A percentile compares a stretch with the other conserved stretches of the same genome.
phyloP scores from a whole-genome alignment of 1,139 yeast species.

The Candida sp. region DNA sequence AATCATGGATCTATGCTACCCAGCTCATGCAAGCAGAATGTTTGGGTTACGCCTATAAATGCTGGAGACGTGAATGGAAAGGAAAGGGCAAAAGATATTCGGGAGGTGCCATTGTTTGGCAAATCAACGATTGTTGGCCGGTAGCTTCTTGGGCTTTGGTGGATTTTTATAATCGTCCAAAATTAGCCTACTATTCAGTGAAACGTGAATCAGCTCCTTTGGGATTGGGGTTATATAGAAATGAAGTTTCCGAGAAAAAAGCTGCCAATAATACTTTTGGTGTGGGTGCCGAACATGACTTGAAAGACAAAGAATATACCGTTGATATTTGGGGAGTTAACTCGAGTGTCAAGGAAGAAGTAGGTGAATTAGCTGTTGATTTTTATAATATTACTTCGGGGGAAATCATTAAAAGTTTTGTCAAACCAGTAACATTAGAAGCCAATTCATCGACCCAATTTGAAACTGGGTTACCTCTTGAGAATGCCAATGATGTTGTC shows the following conservation, averaged over 20 bases:
- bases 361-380: conserved; percentile 23
- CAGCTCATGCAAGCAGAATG: conserved; percentile 52
- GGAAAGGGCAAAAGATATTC: conserved; percentile 25
- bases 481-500: conserved; percentile 16
- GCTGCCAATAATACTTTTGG: conserved; percentile 8
- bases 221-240: conserved; percentile 33
- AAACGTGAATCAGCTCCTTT: conserved; percentile 39
- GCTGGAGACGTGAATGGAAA: conserved; percentile 46
- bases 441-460: conserved; percentile 35
- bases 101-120: conserved; percentile 50
- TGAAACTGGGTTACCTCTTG: conserved; percentile 10
- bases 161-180: conserved; percentile 38
- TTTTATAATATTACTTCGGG: conserved; percentile 29
- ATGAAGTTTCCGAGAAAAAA: conserved; percentile 14
- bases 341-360: conserved; percentile 16
- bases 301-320: conserved; percentile 15
- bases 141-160: conserved; percentile 44
- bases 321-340: conserved; percentile 45
- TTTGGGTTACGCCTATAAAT: conserved; percentile 40
- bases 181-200: conserved; percentile 42
- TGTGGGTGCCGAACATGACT: conserved; percentile 16
- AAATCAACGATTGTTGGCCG: conserved; percentile 52
- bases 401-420: conserved; percentile 13
- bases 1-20: conserved; percentile 44
- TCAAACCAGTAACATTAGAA: conserved; percentile 15